A percentile compares a stretch with the other conserved stretches of the same genome.
Evolutionary conservation across 257 asterid genomes (phyloP).

Genomic region (Ocimum tenuiflorum): DNA sequence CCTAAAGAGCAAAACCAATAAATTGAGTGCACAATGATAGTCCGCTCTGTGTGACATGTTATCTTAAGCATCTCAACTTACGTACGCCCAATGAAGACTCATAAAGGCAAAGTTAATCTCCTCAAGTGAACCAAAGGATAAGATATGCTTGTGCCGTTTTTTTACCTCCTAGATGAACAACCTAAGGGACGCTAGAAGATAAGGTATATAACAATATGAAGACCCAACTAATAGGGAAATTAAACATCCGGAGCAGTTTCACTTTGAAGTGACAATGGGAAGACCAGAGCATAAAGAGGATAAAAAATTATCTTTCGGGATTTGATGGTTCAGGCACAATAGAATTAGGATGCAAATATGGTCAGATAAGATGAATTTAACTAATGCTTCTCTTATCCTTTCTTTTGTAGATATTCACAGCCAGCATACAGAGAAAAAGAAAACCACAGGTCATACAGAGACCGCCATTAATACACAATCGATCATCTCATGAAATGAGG

Average conservation of each 20-base stretch:
- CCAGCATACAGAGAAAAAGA: not conserved
- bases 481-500: too few relatives aligned
- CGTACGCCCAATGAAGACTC: not conserved
- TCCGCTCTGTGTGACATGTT: not conserved
- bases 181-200: not conserved
- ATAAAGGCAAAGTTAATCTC: not conserved
- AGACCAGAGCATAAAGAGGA: not conserved
- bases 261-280: not conserved
- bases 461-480: too few relatives aligned
- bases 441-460: too few relatives aligned
- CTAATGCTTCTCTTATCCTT: not conserved
- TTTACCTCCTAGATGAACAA: not conserved
- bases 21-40: not conserved
- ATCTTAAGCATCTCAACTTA: not conserved
- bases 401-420: not conserved
- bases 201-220: not conserved
- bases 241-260: not conserved
- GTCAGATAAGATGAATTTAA: not conserved
- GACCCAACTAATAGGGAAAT: not conserved
- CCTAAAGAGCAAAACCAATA: slow-evolving; percentile 29
- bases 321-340: not conserved
- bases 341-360: not conserved
- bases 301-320: not conserved
- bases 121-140: too few relatives aligned
- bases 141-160: not conserved